These are phyloP conservation scores for Colletotrichum tabaci DNA, from an alignment of 2,329 filamentous ascomycete species.

Conservation along the genomic window DNA sequence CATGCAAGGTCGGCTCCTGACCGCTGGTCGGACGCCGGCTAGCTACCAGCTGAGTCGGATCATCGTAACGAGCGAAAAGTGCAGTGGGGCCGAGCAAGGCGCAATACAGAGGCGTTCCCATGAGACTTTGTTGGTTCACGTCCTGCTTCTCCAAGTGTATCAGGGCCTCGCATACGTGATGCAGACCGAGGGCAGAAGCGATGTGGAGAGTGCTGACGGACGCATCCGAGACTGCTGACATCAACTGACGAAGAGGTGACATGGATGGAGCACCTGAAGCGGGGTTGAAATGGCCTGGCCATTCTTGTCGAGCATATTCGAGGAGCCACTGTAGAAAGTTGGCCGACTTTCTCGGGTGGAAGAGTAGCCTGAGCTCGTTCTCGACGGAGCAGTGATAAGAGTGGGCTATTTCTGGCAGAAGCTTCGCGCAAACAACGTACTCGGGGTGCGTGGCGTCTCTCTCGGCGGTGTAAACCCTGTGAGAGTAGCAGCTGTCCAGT, in stretches of 20 bases:
- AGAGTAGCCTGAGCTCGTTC: conserved; percentile 49
- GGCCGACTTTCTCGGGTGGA: conserved; percentile 46
- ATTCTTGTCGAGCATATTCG: conserved; percentile 51
- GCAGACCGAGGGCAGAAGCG: conserved; percentile 52
- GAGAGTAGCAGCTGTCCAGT: not conserved
- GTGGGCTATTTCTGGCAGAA: conserved; percentile 48
- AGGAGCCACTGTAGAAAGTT: conserved; percentile 56
- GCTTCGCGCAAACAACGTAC: conserved; percentile 17
- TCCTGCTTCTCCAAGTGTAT: conserved; percentile 31
- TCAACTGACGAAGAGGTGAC: conserved; percentile 48
- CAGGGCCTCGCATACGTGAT: conserved; percentile 47
- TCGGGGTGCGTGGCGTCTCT: conserved; percentile 14
- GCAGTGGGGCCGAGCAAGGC: conserved; percentile 52
- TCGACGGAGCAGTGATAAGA: conserved; percentile 46
- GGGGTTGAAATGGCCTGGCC: conserved; percentile 46
- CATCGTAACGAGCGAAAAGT: conserved; percentile 43
- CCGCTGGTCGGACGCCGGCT: not conserved
- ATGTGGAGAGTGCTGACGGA: conserved; percentile 52
- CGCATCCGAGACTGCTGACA: conserved; percentile 49
- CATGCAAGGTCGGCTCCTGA: conserved; percentile 47
- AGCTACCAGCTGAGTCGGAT: conserved; percentile 14
- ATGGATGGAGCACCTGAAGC: conserved; percentile 42
- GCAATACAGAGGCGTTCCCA: conserved; percentile 53
- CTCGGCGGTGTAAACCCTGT: not conserved
- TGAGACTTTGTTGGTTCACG: conserved; percentile 44